phyloP scores from a whole-genome alignment of 495 filamentous ascomycete genomes.

The Xylaria palmicola region DNA sequence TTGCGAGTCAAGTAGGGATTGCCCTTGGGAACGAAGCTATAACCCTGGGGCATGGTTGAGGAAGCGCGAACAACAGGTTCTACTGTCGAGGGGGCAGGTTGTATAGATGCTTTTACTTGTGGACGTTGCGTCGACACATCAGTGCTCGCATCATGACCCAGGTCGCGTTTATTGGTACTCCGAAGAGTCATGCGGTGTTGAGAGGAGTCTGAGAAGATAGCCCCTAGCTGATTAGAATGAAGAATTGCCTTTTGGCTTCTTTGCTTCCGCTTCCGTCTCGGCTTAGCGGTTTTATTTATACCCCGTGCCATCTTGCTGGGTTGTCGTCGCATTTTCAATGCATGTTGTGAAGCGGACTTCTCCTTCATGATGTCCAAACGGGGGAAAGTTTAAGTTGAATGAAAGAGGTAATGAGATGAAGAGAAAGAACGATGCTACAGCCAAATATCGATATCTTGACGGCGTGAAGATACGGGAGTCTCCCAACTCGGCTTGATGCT shows the following conservation, averaged over 20 bases:
- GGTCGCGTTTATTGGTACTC: neutral
- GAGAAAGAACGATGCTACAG: too few relatives aligned
- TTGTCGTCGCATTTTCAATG: neutral
- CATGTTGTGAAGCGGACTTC: neutral
- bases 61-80: slow-evolving; percentile 7
- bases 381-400: neutral
- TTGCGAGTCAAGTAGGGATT: slow-evolving; percentile 38
- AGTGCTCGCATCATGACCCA: neutral
- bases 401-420: neutral
- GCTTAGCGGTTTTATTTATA: neutral
- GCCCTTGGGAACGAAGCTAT: slow-evolving; percentile 39
- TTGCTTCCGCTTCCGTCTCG: neutral
- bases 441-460: too few relatives aligned
- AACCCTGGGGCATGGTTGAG: slow-evolving; percentile 32
- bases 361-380: neutral
- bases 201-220: neutral
- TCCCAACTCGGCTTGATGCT: too few relatives aligned
- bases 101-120: neutral
- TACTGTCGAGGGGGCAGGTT: neutral
- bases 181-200: neutral
- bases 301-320: neutral
- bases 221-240: neutral
- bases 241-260: neutral
- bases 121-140: neutral
- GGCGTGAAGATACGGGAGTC: too few relatives aligned